phyloP scores from a whole-genome alignment of 345 rosid genomes.

The Corchorus capsularis region DNA sequence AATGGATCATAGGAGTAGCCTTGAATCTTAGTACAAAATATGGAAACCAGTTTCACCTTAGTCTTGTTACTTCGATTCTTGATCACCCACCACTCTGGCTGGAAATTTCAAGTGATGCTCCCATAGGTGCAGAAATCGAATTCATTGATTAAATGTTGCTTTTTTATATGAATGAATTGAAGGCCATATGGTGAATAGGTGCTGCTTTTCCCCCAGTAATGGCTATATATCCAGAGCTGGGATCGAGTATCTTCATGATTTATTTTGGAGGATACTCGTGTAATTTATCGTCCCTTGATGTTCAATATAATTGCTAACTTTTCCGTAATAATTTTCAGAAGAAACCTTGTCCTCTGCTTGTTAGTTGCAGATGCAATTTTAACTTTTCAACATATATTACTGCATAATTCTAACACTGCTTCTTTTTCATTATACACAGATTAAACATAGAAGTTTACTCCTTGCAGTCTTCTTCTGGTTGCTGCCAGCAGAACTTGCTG shows the following conservation, averaged over 20 bases:
- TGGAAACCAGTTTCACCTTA: background rate
- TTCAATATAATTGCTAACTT: background rate
- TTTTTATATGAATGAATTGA: too few relatives aligned
- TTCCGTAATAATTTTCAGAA: background rate
- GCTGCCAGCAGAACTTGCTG: constrained; percentile 53
- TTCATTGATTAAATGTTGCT: too few relatives aligned
- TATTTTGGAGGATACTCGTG: background rate
- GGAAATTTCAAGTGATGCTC: background rate
- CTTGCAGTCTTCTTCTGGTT: constrained; percentile 21
- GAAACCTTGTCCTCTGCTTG: background rate
- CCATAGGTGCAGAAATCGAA: background rate
- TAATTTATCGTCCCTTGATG: background rate
- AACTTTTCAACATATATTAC: too few relatives aligned
- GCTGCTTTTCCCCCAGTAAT: background rate
- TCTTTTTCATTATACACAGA: constrained; percentile 22
- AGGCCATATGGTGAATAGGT: too few relatives aligned
- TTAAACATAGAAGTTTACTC: constrained; percentile 23
- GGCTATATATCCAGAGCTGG: background rate
- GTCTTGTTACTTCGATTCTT: background rate
- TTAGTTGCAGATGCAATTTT: constrained; percentile 9
- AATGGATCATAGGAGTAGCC: background rate
- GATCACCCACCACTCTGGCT: background rate
- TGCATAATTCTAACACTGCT: background rate
- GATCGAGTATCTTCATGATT: background rate
- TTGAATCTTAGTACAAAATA: background rate